Conservation (phyloP, 345 rosid species). For the Orychophragmus violaceus region DNA sequence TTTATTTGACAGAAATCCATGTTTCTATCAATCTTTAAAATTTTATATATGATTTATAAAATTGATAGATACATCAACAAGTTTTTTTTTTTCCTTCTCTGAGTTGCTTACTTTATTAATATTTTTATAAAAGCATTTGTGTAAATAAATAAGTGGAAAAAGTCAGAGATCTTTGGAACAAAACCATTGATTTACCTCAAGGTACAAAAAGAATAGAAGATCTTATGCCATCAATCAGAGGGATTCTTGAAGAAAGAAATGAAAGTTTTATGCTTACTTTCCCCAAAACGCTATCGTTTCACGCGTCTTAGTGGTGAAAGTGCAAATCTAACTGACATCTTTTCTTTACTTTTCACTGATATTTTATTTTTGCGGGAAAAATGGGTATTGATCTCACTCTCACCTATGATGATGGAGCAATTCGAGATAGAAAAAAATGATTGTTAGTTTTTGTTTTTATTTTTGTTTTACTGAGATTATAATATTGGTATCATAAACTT, state of each 20-base stretch:
- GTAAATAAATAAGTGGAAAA: not conserved
- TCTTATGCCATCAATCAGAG: slow-evolving; percentile 5
- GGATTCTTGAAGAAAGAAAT: not conserved
- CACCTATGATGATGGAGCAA: not conserved
- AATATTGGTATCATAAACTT: too few species aligned
- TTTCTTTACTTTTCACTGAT: not conserved
- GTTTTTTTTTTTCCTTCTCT: not conserved
- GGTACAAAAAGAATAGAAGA: slow-evolving; percentile 20
- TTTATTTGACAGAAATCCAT: slow-evolving; percentile 10
- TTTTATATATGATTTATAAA: not conserved
- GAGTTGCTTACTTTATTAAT: slow-evolving; percentile 6
- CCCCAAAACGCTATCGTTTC: not conserved
- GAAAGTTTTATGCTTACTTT: not conserved
- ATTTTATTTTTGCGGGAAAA: not conserved
- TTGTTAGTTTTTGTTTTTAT: too few species aligned
- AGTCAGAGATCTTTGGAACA: not conserved
- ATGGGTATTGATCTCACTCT: not conserved
- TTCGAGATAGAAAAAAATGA: not conserved
- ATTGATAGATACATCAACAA: slow-evolving; percentile 9
- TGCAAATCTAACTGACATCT: not conserved
- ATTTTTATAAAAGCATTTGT: not conserved
- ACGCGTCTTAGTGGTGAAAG: not conserved
- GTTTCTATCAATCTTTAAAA: slow-evolving; percentile 13
- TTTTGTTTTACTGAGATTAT: too few species aligned
- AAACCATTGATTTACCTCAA: not conserved